Percentiles rank a stretch among this genome's conserved stretches.
Evolutionary conservation across 1,284 basidiomycete species (phyloP).

Genomic region (Somion occarium): DNA sequence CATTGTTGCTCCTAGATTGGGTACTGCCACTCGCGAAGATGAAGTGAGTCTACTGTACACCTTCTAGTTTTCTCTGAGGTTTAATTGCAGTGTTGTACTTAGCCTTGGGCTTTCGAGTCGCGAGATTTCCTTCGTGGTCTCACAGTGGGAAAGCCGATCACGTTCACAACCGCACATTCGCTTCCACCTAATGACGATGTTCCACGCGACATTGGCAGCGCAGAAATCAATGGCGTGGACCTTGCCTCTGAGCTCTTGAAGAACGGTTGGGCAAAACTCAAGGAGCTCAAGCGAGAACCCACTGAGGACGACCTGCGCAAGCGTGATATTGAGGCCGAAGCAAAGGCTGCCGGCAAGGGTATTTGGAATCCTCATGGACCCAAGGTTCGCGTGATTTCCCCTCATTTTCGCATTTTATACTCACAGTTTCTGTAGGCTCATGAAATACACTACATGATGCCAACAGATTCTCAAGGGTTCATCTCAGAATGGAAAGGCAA

Average conservation of each 20-base stretch:
- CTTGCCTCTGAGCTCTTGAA: conserved; percentile 76
- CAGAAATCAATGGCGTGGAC: conserved; percentile 68
- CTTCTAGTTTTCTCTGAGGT: background rate
- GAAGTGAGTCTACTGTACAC: conserved; percentile 49
- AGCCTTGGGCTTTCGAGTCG: conserved; percentile 91
- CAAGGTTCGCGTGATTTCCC: conserved; percentile 42
- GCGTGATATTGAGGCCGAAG: conserved; percentile 75
- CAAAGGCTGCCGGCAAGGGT: conserved; percentile 73
- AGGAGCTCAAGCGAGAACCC: conserved; percentile 77
- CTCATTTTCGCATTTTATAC: background rate
- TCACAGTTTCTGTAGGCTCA: conserved; percentile 47
- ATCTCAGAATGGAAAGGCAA: conserved; percentile 90
- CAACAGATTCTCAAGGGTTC: conserved; percentile 84
- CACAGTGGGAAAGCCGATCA: conserved; percentile 85
- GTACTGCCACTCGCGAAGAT: conserved; percentile 78
- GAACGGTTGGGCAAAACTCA: conserved; percentile 89
- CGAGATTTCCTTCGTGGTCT: conserved; percentile 87
- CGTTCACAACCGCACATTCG: conserved; percentile 74
- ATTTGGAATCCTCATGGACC: conserved; percentile 86
- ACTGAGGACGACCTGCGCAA: conserved; percentile 77
- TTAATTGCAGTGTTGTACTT: conserved; percentile 8
- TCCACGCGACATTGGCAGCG: conserved; percentile 72
- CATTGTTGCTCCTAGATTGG: conserved; percentile 75
- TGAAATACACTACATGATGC: conserved; percentile 83
- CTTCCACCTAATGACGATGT: conserved; percentile 65